Percentiles rank a stretch among this genome's conserved stretches.
phyloP scores from a whole-genome alignment of 768 basidiomycete genomes.

The Lentinus tigrinus region DNA sequence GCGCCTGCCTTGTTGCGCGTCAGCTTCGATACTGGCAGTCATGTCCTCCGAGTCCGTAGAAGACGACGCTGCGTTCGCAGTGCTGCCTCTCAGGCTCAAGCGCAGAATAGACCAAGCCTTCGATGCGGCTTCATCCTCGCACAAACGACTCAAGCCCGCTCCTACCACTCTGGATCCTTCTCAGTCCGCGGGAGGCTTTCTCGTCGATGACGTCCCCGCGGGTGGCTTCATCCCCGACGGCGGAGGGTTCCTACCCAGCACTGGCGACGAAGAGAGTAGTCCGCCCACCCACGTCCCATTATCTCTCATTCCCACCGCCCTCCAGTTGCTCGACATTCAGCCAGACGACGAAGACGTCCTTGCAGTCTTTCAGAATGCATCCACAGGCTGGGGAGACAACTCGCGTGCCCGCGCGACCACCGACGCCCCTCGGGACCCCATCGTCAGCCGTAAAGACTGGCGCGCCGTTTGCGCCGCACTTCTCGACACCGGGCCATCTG shows the following conservation, averaged over 20 bases:
- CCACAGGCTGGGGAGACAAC: slow-evolving; percentile 57
- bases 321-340: slow-evolving; percentile 58
- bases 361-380: slow-evolving; percentile 71
- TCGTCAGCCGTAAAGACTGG: slow-evolving; percentile 71
- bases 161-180: not conserved
- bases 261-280: slow-evolving; percentile 4
- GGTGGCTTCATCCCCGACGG: slow-evolving; percentile 32
- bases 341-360: slow-evolving; percentile 70
- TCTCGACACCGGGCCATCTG: slow-evolving; percentile 36
- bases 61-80: slow-evolving; percentile 32
- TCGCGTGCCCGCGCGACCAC: slow-evolving; percentile 20
- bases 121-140: slow-evolving; percentile 27
- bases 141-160: slow-evolving; percentile 18
- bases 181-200: slow-evolving; percentile 17
- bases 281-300: slow-evolving; percentile 45
- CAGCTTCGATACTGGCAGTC: not conserved
- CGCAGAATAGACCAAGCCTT: slow-evolving; percentile 54
- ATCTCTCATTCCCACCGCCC: slow-evolving; percentile 56
- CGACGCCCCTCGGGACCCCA: slow-evolving; percentile 25
- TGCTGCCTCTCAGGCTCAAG: slow-evolving; percentile 43
- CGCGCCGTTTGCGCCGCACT: slow-evolving; percentile 77
- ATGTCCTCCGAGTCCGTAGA: not conserved
- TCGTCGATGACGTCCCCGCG: not conserved
- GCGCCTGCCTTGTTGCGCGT: too few species aligned
- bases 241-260: not conserved